Conservation (phyloP, 1,284 basidiomycete species). For the Fomitiporia mediterranea region DNA sequence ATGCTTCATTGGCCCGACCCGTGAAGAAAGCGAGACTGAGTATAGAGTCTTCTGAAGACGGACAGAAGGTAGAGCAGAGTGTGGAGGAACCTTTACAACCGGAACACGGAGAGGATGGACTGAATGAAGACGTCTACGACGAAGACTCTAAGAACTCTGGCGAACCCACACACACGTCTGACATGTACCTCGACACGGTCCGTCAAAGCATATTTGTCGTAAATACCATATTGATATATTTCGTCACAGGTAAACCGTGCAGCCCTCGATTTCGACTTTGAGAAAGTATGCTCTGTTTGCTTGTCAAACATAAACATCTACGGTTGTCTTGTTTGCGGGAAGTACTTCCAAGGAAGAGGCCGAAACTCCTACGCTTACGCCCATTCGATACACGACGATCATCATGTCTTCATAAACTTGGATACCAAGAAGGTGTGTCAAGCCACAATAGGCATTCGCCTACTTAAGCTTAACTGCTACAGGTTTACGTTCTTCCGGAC, state of each 20-base stretch:
- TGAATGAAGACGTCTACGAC: slow-evolving; percentile 48
- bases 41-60: slow-evolving; percentile 5
- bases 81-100: slow-evolving; percentile 5
- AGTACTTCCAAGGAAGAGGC: slow-evolving; percentile 98
- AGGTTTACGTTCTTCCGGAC: slow-evolving; percentile 99
- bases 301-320: slow-evolving; percentile 97
- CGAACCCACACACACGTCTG: slow-evolving; percentile 58
- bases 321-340: slow-evolving; percentile 96
- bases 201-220: slow-evolving; percentile 27
- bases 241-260: slow-evolving; percentile 75
- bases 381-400: slow-evolving; percentile 96
- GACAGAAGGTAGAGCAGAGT: slow-evolving; percentile 15
- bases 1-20: slow-evolving; percentile 30
- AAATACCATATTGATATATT: neutral
- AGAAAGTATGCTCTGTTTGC: slow-evolving; percentile 96
- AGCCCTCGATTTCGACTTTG: slow-evolving; percentile 97
- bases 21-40: slow-evolving; percentile 40
- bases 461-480: slow-evolving; percentile 19
- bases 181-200: slow-evolving; percentile 96
- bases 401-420: slow-evolving; percentile 97
- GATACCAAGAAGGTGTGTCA: slow-evolving; percentile 78
- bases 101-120: slow-evolving; percentile 17
- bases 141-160: slow-evolving; percentile 36
- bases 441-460: slow-evolving; percentile 22
- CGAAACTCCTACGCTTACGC: slow-evolving; percentile 92